Evolutionary conservation across 805 yeast species (phyloP), one percentile per base, ranked within the genome.

Genomic region (Yamadazyma paraphyllophila): DNA sequence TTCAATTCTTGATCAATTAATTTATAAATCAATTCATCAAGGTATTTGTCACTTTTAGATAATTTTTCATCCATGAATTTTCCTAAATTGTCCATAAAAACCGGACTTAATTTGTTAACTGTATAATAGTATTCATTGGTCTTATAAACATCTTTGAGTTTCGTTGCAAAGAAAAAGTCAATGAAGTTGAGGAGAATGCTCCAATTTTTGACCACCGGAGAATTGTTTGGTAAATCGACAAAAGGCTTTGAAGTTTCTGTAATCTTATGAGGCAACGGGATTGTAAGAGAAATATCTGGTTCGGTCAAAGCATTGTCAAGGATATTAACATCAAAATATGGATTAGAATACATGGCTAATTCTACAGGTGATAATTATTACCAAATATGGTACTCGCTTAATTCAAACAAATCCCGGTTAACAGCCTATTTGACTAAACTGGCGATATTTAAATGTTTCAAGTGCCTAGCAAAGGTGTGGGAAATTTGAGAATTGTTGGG

Each of bases 261-360:
- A 32, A 59, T 49, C 49, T 68, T 73, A 10, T 60, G 59, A 5
- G 76, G 76, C 15, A 71, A 56, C 1, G 76, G 76, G 46, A 69
- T 68, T 9, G 65, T 50, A 9, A 69, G 57, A 4, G 57, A 63
- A 24, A 71, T 57, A 36, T 56, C 56, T 14, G 74, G 74, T 2
- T 51, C 33, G 1, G 50, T 39, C 13, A 61, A 54, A 0, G 70
- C 65, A 53, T 66, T 60, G 8, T 68, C 68, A 30, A 71, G 59
- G 41, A 71, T 59, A 49, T 71, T 71, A 48, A 71, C 60, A 47
- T 71, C 74, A 43, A 71, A 61, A 41, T 44, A 50, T 7, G 44
- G 42, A 37, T 50, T 50, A 3, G 37, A n/a, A 25, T 38, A 44
- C 47, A 39, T 42, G n/a, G 24, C 24, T 20, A 20, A 20, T 20